phyloP scores from a whole-genome alignment of 371 early-diverging fungal species.

The Mortierella sp. region DNA sequence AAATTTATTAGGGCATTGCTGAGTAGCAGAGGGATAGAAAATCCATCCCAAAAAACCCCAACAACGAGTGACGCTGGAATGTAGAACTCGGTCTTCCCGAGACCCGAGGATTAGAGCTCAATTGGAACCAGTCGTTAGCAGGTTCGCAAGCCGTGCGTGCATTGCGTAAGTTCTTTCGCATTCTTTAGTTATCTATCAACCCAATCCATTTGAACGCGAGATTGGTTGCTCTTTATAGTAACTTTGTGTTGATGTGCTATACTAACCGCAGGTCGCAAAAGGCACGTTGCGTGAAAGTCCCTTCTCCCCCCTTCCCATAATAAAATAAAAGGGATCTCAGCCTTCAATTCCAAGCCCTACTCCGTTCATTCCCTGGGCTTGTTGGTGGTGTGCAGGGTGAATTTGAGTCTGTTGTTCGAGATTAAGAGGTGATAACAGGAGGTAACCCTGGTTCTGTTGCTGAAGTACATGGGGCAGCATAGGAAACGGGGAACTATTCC shows the following conservation, averaged over 20 bases:
- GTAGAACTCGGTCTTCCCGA: conserved; percentile 10
- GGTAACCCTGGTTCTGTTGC: background rate
- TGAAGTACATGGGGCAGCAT: background rate
- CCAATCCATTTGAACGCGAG: background rate
- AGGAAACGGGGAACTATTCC: background rate
- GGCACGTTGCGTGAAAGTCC: too few species aligned
- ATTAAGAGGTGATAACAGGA: background rate
- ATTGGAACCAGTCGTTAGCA: background rate
- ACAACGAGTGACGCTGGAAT: conserved; percentile 22
- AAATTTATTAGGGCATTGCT: background rate
- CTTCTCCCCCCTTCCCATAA: too few species aligned
- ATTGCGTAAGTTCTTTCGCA: background rate
- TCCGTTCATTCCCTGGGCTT: background rate
- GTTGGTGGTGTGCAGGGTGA: conserved; percentile 1
- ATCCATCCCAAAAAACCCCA: conserved; percentile 16
- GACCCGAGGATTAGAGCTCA: background rate
- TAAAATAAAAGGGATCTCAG: background rate
- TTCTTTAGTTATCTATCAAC: background rate
- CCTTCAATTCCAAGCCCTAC: conserved; percentile 27
- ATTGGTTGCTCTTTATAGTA: background rate
- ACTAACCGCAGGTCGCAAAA: too few species aligned
- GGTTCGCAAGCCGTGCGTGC: background rate
- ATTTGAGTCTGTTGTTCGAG: conserved; percentile 4
- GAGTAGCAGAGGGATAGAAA: background rate
- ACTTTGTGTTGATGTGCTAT: too few species aligned